Percentiles rank a stretch among this genome's conserved stretches.
Evolutionary conservation across 306 rosid genomes (phyloP).

Genomic region (Prinsepia uniflora): DNA sequence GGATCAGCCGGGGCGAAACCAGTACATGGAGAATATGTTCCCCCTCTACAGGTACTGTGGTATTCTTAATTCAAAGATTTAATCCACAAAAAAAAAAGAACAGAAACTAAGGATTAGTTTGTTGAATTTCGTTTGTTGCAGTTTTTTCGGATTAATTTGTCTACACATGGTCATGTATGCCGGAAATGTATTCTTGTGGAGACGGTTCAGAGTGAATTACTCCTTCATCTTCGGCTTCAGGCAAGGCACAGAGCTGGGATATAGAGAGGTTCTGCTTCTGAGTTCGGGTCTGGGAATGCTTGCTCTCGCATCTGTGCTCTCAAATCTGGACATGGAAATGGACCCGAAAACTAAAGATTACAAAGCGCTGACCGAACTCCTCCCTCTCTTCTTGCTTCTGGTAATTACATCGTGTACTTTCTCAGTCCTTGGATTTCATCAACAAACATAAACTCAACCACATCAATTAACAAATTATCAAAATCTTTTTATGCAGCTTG

Average conservation of each 20-base stretch:
- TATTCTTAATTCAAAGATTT: neutral
- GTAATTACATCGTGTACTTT: slow-evolving; percentile 30
- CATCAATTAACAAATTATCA: too few species aligned
- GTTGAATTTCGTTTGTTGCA: slow-evolving; percentile 37
- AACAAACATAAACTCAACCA: neutral
- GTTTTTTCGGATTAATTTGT: slow-evolving; percentile 42
- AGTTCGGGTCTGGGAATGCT: slow-evolving; percentile 43
- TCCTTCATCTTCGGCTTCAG: slow-evolving; percentile 76
- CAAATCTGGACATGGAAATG: slow-evolving; percentile 71
- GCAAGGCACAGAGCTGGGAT: slow-evolving; percentile 56
- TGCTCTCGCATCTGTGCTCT: slow-evolving; percentile 54
- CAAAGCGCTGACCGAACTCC: slow-evolving; percentile 49
- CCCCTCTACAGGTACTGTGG: slow-evolving; percentile 58
- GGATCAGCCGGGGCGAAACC: slow-evolving; percentile 5
- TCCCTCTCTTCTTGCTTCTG: slow-evolving; percentile 51
- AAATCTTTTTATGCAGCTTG: slow-evolving; percentile 33
- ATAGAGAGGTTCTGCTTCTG: slow-evolving; percentile 44
- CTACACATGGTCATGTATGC: slow-evolving; percentile 72
- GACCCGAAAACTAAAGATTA: slow-evolving; percentile 47
- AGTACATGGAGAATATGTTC: slow-evolving; percentile 71
- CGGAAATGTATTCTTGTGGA: slow-evolving; percentile 54
- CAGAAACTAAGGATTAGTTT: neutral
- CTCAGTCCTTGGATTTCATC: neutral
- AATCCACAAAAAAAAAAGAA: too few species aligned
- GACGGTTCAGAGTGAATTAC: slow-evolving; percentile 51